phyloP scores from a whole-genome alignment of 441 rosid species.

The Pelargonium exstipulatum region DNA sequence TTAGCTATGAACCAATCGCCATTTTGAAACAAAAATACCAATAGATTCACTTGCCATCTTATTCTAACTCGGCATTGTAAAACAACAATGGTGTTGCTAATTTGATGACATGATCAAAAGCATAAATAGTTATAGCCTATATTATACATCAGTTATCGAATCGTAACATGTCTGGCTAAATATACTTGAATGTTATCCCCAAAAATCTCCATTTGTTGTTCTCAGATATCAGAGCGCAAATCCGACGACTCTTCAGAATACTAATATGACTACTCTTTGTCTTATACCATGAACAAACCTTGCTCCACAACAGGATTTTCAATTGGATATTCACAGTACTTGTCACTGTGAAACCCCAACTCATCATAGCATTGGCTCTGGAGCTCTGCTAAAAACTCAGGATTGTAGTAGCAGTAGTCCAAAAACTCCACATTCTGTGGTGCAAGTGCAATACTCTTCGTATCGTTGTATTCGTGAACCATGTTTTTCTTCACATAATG shows the following conservation, averaged over 20 bases:
- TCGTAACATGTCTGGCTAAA: neutral
- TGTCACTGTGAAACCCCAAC: conserved; percentile 5
- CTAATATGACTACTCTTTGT: too few species aligned
- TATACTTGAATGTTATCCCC: conserved; percentile 1
- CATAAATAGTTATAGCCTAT: conserved; percentile 1
- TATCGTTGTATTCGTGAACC: neutral
- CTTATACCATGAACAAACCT: conserved; percentile 9
- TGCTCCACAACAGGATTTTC: conserved; percentile 8
- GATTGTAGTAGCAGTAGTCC: conserved; percentile 10
- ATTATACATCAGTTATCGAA: conserved; percentile 2
- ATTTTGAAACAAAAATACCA: neutral
- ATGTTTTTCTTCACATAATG: too few species aligned
- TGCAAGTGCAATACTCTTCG: neutral
- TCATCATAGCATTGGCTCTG: conserved; percentile 5
- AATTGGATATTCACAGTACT: neutral
- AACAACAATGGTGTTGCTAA: conserved; percentile 5
- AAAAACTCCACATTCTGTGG: conserved; percentile 4
- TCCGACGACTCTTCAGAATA: too few species aligned
- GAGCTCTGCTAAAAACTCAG: neutral
- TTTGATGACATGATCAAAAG: conserved; percentile 6
- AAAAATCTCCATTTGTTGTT: conserved; percentile 2
- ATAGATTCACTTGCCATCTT: conserved; percentile 2
- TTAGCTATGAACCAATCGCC: neutral
- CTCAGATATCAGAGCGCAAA: too few species aligned
- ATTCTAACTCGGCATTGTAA: conserved; percentile 6